phyloP scores from a whole-genome alignment of 495 filamentous ascomycete species.

The Aspergillus kassunensis region DNA sequence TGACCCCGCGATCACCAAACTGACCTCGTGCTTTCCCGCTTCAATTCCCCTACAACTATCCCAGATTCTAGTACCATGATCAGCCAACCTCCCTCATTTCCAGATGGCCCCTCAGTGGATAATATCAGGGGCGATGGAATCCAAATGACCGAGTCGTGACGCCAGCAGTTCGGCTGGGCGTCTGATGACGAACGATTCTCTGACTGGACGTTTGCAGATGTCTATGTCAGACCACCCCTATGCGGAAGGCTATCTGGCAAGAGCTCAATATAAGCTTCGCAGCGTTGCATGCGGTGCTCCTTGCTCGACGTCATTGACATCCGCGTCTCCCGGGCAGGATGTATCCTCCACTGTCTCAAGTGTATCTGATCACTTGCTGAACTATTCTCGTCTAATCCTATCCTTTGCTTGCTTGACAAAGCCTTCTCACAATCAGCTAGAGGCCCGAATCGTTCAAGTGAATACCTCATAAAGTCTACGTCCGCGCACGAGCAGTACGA shows the following conservation, averaged over 20 bases:
- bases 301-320: constrained; percentile 22
- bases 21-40: no score
- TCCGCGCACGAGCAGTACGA: background rate
- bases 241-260: no score
- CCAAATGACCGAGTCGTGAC: background rate
- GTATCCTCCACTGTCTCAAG: background rate
- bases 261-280: constrained; percentile 11
- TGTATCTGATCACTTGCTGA: background rate
- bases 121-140: no score
- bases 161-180: background rate
- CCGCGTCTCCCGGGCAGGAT: constrained; percentile 8
- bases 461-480: background rate
- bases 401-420: background rate
- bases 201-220: no score
- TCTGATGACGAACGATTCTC: no score
- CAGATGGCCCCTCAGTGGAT: no score
- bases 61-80: no score
- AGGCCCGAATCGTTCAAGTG: no score
- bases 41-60: no score
- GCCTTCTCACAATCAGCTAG: background rate
- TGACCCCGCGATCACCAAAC: no score
- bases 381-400: background rate
- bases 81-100: background rate
- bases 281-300: constrained; percentile 15
- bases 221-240: no score